phyloP scores from a whole-genome alignment of 2,329 filamentous ascomycete genomes.

The Penicillium vulpinum region DNA sequence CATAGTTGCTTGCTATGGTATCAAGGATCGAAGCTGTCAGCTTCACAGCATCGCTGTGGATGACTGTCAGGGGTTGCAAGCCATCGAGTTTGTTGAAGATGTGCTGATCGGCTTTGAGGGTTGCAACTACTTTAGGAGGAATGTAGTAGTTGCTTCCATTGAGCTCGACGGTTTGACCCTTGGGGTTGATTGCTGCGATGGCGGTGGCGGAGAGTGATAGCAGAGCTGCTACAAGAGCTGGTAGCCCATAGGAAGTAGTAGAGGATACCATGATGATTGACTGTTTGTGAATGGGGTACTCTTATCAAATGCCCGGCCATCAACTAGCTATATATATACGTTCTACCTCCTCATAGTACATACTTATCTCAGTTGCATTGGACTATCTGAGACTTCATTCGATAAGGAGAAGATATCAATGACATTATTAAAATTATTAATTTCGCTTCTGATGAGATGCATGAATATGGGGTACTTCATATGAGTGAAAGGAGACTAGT shows the following conservation, averaged over 20 bases:
- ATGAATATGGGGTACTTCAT: background rate
- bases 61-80: background rate
- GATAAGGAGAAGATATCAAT: background rate
- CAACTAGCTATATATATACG: background rate
- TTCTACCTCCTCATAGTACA: background rate
- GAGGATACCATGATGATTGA: background rate
- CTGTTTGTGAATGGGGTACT: background rate
- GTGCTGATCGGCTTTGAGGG: background rate
- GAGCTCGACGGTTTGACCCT: background rate
- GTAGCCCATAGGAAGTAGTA: background rate
- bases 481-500: background rate
- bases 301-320: background rate
- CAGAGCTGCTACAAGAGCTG: background rate
- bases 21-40: background rate
- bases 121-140: background rate
- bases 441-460: background rate
- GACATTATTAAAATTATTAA: background rate
- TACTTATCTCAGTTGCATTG: background rate
- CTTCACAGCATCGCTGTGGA: background rate
- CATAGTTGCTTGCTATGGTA: background rate
- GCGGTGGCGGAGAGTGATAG: background rate
- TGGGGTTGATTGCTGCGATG: background rate
- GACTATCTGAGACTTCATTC: background rate
- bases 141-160: background rate
- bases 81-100: background rate